phyloP scores from a whole-genome alignment of 106 monocot species.

The Vanilla planifolia region DNA sequence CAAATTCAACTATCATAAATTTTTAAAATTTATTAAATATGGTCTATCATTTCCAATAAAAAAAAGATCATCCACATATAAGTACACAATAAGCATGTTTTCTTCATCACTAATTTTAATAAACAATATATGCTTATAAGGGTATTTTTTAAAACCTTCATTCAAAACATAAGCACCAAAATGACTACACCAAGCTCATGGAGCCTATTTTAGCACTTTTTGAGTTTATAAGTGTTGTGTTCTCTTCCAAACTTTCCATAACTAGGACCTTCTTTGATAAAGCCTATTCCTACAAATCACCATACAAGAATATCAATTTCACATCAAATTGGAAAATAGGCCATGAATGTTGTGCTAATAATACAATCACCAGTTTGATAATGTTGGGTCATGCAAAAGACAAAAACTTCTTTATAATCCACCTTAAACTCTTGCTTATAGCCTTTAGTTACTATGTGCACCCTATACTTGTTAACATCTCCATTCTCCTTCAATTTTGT shows the following conservation, averaged over 20 bases:
- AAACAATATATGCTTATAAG: slow-evolving; percentile 11
- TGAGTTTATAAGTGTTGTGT: no score
- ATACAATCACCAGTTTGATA: slow-evolving; percentile 9
- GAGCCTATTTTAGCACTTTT: slow-evolving; percentile 1
- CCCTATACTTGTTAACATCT: no score
- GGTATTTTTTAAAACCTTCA: slow-evolving; percentile 10
- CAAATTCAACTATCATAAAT: not conserved
- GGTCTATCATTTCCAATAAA: slow-evolving; percentile 18
- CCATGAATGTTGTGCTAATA: slow-evolving; percentile 12
- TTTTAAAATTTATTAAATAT: slow-evolving; percentile 10
- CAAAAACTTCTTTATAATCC: no score
- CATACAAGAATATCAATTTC: slow-evolving; percentile 8
- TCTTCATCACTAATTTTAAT: slow-evolving; percentile 11
- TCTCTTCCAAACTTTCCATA: no score
- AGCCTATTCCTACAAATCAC: slow-evolving; percentile 8
- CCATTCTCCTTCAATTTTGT: no score
- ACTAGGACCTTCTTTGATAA: slow-evolving; percentile 5
- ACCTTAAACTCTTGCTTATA: no score
- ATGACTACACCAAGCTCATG: slow-evolving; percentile 8
- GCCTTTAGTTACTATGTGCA: no score
- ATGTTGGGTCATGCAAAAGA: not conserved
- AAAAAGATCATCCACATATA: slow-evolving; percentile 19
- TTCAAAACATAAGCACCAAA: slow-evolving; percentile 11
- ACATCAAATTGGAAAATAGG: slow-evolving; percentile 13
- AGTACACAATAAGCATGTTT: not conserved